Percentiles rank a stretch among this genome's conserved stretches.
Conservation (phyloP, 2,329 filamentous ascomycete genomes). For the Neoascochyta sp. region DNA sequence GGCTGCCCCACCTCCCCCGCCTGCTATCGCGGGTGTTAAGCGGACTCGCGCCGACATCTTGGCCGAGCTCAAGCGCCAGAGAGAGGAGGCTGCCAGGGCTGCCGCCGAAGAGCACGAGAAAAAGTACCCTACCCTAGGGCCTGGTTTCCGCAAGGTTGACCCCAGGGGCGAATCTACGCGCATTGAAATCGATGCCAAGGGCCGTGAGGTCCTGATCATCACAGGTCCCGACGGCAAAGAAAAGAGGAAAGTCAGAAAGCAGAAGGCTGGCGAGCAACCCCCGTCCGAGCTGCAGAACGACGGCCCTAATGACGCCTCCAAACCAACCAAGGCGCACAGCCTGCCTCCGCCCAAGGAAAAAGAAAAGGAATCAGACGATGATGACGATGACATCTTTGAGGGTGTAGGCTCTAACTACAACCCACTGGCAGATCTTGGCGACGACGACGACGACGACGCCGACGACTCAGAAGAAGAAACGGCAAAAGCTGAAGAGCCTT, state of each 20-base stretch:
- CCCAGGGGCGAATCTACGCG: conserved; percentile 49
- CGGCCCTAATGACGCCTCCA: conserved; percentile 45
- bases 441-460: conserved; percentile 47
- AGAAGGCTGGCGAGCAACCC: conserved; percentile 36
- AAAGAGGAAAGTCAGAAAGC: conserved; percentile 59
- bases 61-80: conserved; percentile 55
- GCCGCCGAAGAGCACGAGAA: conserved; percentile 42
- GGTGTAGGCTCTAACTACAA: conserved; percentile 59
- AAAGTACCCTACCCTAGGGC: conserved; percentile 48
- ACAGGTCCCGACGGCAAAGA: conserved; percentile 58
- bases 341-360: conserved; percentile 28
- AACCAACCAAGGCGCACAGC: conserved; percentile 40
- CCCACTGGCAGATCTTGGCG: conserved; percentile 52
- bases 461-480: conserved; percentile 36
- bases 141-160: conserved; percentile 54
- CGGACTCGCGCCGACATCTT: conserved; percentile 58
- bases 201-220: conserved; percentile 56
- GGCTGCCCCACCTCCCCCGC: conserved; percentile 36
- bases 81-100: conserved; percentile 44
- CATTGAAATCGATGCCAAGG: conserved; percentile 55
- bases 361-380: conserved; percentile 45
- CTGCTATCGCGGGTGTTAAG: conserved; percentile 47
- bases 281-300: conserved; percentile 40
- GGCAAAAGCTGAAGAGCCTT: conserved; percentile 1
- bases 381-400: conserved; percentile 60